Conservation (phyloP, 23 red algal genomes). For the Gracilaria gracilis region DNA sequence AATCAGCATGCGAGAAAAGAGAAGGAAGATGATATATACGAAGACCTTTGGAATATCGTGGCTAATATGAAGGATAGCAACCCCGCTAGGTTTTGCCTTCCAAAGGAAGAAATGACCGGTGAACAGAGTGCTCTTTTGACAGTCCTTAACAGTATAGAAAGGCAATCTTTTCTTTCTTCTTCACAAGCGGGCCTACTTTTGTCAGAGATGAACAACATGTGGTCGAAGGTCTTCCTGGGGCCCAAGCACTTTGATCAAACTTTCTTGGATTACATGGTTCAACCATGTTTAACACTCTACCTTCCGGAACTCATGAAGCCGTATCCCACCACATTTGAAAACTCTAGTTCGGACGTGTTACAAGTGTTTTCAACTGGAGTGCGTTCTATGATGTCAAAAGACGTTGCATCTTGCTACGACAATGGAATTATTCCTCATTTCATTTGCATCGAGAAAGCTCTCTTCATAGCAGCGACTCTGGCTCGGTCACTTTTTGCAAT, state of each 20-base stretch:
- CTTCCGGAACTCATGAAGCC: conserved; percentile 24
- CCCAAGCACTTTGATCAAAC: conserved; percentile 10
- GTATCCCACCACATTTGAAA: background rate
- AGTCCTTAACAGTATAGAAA: conserved; percentile 26
- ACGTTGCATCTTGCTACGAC: background rate
- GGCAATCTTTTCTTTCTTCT: conserved; percentile 20
- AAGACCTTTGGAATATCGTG: background rate
- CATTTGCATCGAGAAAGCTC: conserved; percentile 31
- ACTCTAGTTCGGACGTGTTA: background rate
- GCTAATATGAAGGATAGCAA: background rate
- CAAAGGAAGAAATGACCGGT: background rate
- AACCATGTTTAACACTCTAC: conserved; percentile 34
- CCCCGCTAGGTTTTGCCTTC: too few species aligned
- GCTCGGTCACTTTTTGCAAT: conserved; percentile 25
- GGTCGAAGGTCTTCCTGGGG: conserved; percentile 23
- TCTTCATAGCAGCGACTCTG: conserved; percentile 29
- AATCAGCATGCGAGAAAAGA: conserved; percentile 29
- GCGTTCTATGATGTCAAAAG: background rate
- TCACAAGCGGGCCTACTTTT: conserved; percentile 22
- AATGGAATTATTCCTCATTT: conserved; percentile 30
- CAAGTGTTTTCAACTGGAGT: background rate
- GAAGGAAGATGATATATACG: conserved; percentile 31
- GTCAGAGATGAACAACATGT: conserved; percentile 50
- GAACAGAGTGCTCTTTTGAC: conserved; percentile 54
- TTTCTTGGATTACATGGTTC: conserved; percentile 44